phyloP scores from a whole-genome alignment of 2,329 filamentous ascomycete species.

The Bipolaris zeicola region DNA sequence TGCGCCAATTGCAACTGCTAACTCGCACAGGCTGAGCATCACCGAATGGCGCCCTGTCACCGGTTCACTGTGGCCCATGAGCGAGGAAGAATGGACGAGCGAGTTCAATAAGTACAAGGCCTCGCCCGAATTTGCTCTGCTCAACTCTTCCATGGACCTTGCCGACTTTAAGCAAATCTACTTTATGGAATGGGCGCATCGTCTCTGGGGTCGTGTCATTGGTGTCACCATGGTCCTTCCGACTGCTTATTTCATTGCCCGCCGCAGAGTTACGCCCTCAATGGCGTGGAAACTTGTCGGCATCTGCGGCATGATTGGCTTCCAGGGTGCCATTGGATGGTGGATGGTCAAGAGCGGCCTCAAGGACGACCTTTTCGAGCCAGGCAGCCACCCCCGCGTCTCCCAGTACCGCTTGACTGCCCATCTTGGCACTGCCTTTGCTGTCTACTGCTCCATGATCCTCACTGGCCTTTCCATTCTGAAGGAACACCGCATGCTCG shows the following conservation, averaged over 20 bases:
- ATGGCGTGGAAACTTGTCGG: conserved; percentile 81
- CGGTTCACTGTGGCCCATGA: conserved; percentile 83
- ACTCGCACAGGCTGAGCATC: conserved; percentile 76
- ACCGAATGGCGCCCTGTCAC: conserved; percentile 99
- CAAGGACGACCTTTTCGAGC: conserved; percentile 92
- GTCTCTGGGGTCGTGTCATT: conserved; percentile 91
- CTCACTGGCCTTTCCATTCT: conserved; percentile 85
- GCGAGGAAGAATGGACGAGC: conserved; percentile 80
- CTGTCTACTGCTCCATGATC: conserved; percentile 94
- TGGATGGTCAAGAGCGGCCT: conserved; percentile 99
- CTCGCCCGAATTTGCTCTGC: conserved; percentile 87
- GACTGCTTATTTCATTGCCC: conserved; percentile 83
- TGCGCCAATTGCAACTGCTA: conserved; percentile 15
- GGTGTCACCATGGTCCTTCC: conserved; percentile 89
- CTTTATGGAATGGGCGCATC: conserved; percentile 98
- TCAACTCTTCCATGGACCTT: conserved; percentile 92
- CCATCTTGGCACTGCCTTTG: conserved; percentile 87
- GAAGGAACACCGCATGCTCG: conserved; percentile 73
- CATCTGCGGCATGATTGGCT: conserved; percentile 87
- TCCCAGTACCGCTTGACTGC: conserved; percentile 91
- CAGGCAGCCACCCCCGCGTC: conserved; percentile 87
- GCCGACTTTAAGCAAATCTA: conserved; percentile 98
- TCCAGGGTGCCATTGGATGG: conserved; percentile 95
- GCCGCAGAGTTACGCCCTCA: conserved; percentile 74
- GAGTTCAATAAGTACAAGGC: conserved; percentile 92